phyloP scores from a whole-genome alignment of 2,329 filamentous ascomycete species.

The Metarhizium brunneum region DNA sequence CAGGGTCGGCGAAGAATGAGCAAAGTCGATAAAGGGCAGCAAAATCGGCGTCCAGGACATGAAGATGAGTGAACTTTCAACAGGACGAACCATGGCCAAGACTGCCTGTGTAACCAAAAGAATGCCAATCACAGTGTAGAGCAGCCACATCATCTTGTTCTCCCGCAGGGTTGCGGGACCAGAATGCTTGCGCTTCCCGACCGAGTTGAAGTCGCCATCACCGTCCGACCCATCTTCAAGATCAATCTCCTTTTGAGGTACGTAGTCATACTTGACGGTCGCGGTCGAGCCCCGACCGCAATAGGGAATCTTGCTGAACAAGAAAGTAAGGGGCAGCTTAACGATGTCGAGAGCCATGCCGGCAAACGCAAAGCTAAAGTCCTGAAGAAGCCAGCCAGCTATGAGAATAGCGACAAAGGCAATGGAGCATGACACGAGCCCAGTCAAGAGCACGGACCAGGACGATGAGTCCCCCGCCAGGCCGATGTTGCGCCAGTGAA shows the following conservation, averaged over 20 bases:
- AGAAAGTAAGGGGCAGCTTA: slow-evolving; percentile 9
- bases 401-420: slow-evolving; percentile 7
- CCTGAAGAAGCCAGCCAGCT: slow-evolving; percentile 13
- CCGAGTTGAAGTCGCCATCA: slow-evolving; percentile 5
- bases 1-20: slow-evolving; percentile 19
- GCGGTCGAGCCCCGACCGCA: background rate
- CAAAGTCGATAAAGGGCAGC: slow-evolving; percentile 24
- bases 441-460: slow-evolving; percentile 16
- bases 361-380: slow-evolving; percentile 11
- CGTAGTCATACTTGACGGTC: slow-evolving; percentile 5
- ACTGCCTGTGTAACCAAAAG: slow-evolving; percentile 16
- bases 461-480: slow-evolving; percentile 16
- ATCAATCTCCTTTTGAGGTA: slow-evolving; percentile 10
- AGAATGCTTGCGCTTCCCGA: background rate
- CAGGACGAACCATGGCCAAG: slow-evolving; percentile 17
- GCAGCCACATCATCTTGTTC: slow-evolving; percentile 4
- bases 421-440: slow-evolving; percentile 12
- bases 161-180: background rate
- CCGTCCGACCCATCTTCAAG: slow-evolving; percentile 7
- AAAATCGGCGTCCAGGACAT: slow-evolving; percentile 25
- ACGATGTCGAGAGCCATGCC: slow-evolving; percentile 13
- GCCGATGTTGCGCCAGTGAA: slow-evolving; percentile 19
- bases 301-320: slow-evolving; percentile 8
- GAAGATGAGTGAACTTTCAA: slow-evolving; percentile 22
- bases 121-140: slow-evolving; percentile 14